Percentiles rank a stretch among this genome's conserved stretches.
phyloP scores from a whole-genome alignment of 2,329 filamentous ascomycete species.

The Epichloe bromicola region DNA sequence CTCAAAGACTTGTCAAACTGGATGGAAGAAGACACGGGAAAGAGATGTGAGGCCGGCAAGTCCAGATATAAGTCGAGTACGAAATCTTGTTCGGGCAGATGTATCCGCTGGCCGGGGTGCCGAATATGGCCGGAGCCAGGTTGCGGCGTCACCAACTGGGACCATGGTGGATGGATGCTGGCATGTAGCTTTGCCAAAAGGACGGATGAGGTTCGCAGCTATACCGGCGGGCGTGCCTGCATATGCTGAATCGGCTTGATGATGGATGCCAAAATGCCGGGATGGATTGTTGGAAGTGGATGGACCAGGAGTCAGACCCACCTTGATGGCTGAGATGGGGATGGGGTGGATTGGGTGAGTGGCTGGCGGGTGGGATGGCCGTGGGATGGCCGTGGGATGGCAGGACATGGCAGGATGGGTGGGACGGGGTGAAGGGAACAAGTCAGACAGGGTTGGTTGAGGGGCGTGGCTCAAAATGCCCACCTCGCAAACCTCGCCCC shows the following conservation, averaged over 20 bases:
- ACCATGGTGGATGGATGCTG: background rate
- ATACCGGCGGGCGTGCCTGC: conserved; percentile 2
- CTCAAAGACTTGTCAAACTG: conserved; percentile 5
- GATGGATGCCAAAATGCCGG: conserved; percentile 2
- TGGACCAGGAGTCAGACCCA: background rate
- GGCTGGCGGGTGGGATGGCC: background rate
- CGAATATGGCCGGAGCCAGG: background rate
- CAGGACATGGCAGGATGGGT: background rate
- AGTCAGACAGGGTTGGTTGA: background rate
- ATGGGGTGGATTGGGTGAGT: no score
- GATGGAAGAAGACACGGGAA: background rate
- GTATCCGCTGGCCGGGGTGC: background rate
- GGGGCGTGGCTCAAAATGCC: background rate
- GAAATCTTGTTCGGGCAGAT: background rate
- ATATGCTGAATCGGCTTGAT: background rate
- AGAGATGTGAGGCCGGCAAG: conserved; percentile 8
- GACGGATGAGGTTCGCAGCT: background rate
- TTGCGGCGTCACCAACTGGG: background rate
- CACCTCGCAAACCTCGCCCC: background rate
- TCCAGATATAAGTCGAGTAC: conserved; percentile 6
- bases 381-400: background rate
- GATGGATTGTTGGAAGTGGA: conserved; percentile 3
- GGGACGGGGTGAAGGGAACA: background rate
- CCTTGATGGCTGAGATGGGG: background rate
- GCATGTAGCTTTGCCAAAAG: conserved; percentile 3